These are phyloP conservation scores for Plasmodium gaboni DNA, from an alignment of 169 alveolate genomes.

Conservation along the genomic window DNA sequence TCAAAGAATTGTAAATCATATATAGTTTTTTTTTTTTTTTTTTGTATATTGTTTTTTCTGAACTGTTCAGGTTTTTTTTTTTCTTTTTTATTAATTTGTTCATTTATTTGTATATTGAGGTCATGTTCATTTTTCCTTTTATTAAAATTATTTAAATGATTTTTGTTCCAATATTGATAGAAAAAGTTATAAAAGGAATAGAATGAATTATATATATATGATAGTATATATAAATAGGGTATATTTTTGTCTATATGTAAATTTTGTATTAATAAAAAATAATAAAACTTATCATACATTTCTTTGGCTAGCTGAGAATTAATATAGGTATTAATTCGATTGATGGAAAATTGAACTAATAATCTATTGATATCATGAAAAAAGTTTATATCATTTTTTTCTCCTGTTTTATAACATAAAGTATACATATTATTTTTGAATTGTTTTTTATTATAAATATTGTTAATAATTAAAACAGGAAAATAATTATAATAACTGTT, in stretches of 20 bases:
- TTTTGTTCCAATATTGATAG: constrained; percentile 53
- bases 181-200: constrained; percentile 60
- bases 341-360: constrained; percentile 38
- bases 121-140: background rate
- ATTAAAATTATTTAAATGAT: constrained; percentile 5
- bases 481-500: background rate
- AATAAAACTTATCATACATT: constrained; percentile 37
- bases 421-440: constrained; percentile 50
- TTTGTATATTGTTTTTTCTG: background rate
- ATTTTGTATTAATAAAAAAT: constrained; percentile 56
- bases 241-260: constrained; percentile 48
- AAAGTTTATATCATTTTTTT: constrained; percentile 31
- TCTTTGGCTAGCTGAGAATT: constrained; percentile 23
- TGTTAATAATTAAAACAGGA: constrained; percentile 23
- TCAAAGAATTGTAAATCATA: constrained; percentile 58
- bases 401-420: constrained; percentile 42
- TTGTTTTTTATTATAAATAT: constrained; percentile 27
- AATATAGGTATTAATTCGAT: constrained; percentile 21
- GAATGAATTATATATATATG: constrained; percentile 60
- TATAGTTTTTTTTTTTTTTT: constrained; percentile 3
- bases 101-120: background rate
- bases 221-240: constrained; percentile 33
- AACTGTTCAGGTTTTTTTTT: background rate
- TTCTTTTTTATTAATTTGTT: constrained; percentile 2
- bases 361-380: constrained; percentile 31